Evolutionary conservation across 2,329 filamentous ascomycete species (phyloP).

Genomic region (Cladosporium oxysporum): DNA sequence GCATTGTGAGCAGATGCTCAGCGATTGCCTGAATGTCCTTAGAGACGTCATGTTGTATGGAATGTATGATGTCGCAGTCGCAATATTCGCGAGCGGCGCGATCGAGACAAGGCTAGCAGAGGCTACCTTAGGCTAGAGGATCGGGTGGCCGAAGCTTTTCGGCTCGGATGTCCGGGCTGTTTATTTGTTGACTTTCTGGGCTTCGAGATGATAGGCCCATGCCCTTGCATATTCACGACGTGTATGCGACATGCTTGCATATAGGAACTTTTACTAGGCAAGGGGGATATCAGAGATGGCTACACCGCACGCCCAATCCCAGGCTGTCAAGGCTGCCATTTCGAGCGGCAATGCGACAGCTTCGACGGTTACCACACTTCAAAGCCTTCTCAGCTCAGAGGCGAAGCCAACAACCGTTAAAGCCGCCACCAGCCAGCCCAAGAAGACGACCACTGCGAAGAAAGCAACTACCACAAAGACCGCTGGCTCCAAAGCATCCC

Average conservation of each 20-base stretch:
- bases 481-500: constrained; percentile 16
- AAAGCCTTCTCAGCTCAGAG: constrained; percentile 28
- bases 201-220: constrained; percentile 19
- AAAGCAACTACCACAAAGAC: constrained; percentile 4
- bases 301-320: constrained; percentile 22
- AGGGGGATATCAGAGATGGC: constrained; percentile 21
- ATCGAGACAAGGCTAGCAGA: constrained; percentile 1
- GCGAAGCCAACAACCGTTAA: constrained; percentile 13
- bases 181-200: constrained; percentile 18
- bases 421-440: neutral
- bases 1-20: constrained; percentile 19
- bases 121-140: neutral
- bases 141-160: constrained; percentile 16
- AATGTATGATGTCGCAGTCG: neutral
- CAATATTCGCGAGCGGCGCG: constrained; percentile 4
- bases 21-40: constrained; percentile 20
- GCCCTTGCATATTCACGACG: constrained; percentile 9
- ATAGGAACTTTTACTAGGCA: neutral
- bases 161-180: constrained; percentile 15
- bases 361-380: constrained; percentile 31
- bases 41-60: constrained; percentile 21
- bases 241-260: constrained; percentile 8
- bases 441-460: constrained; percentile 8
- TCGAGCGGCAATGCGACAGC: constrained; percentile 25
- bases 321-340: constrained; percentile 27